Base-by-base conservation (phyloP, 257 asterid genomes). In the Parsonsia alboflavescens region DNA sequence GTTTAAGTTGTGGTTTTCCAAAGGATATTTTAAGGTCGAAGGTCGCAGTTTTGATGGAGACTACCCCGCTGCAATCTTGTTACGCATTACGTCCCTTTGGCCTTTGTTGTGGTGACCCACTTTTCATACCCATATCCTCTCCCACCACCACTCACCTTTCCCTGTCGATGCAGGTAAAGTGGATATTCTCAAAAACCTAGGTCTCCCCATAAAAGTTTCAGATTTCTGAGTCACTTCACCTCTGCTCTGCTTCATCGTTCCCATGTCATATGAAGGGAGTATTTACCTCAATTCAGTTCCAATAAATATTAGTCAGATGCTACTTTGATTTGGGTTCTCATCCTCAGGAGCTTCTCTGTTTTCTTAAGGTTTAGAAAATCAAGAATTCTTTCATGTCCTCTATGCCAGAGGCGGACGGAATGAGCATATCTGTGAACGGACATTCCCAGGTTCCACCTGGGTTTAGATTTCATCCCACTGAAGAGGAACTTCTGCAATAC, bases 361-460 rank as follows among this genome's bases (percentile, higher is more conserved):
- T n/a, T 33, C 39, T 33, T 33, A 33, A 33, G 39, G 39, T 33
- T 33, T 33, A 3, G 39, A 36, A 39, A 17, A 33, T 22, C 13
- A 10, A 50, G 21, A 21, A 52, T 7, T 28, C 36, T 30, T 33
- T 1, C 39, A 33, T 33, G 7, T 54, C 19, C 49, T 49, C 68
- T 19, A 24, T n/a, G 26, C 48, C 5, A 57, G 53, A 21, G 10
- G 44, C 24, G 1, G 73, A 59, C 65, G 74, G 30, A 63, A 85
- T 87, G 90, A 89, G 88, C 70, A 81, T 89, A 75, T 79, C 88
- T 12, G 86, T 89, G 41, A 89, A 84, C 50, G 89, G 91, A 15
- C 89, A 86, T 54, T 83, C 88, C 48, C 89, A 84, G 70, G 94
- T 89, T 28, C 91, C 93, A 44, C 93, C 93, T 5, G 93, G 93